phyloP scores from a whole-genome alignment of 164 flowering plant species.

The Umbilicus rupestris region DNA sequence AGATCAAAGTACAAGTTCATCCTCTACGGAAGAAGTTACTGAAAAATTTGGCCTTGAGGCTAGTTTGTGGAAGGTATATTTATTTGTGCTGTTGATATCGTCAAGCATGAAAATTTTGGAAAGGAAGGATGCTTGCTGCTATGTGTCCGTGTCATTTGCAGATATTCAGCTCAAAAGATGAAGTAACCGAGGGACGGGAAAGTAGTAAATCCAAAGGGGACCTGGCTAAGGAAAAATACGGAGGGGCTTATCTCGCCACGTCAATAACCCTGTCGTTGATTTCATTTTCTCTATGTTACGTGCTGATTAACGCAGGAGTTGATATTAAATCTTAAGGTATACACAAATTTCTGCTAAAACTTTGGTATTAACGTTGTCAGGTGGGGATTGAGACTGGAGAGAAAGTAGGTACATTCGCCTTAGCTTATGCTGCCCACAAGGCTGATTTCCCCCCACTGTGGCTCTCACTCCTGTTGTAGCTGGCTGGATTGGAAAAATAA shows the following conservation, averaged over 20 bases:
- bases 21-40: slow-evolving; percentile 61
- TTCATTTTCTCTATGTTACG: slow-evolving; percentile 82
- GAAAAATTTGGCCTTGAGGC: slow-evolving; percentile 93
- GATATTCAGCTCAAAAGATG: slow-evolving; percentile 87
- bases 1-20: slow-evolving; percentile 12
- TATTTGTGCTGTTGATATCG: background rate
- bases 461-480: slow-evolving; percentile 94
- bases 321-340: slow-evolving; percentile 83
- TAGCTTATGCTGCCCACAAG: slow-evolving; percentile 98
- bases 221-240: slow-evolving; percentile 90
- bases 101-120: too few relatives aligned
- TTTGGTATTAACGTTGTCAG: slow-evolving; percentile 20
- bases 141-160: slow-evolving; percentile 15
- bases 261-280: slow-evolving; percentile 84
- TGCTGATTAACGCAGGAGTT: slow-evolving; percentile 62
- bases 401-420: slow-evolving; percentile 90
- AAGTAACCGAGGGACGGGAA: slow-evolving; percentile 24
- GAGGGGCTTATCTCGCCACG: slow-evolving; percentile 94
- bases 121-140: background rate
- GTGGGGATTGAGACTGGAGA: slow-evolving; percentile 86
- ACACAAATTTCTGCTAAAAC: background rate
- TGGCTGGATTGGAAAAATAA: slow-evolving; percentile 82
- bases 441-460: slow-evolving; percentile 97
- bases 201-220: slow-evolving; percentile 63
- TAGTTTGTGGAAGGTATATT: slow-evolving; percentile 85